Percentiles rank a stretch among this genome's conserved stretches.
These are phyloP conservation scores for Boletus austroedulis DNA, from an alignment of 1,284 basidiomycete genomes.

Conservation along the genomic window DNA sequence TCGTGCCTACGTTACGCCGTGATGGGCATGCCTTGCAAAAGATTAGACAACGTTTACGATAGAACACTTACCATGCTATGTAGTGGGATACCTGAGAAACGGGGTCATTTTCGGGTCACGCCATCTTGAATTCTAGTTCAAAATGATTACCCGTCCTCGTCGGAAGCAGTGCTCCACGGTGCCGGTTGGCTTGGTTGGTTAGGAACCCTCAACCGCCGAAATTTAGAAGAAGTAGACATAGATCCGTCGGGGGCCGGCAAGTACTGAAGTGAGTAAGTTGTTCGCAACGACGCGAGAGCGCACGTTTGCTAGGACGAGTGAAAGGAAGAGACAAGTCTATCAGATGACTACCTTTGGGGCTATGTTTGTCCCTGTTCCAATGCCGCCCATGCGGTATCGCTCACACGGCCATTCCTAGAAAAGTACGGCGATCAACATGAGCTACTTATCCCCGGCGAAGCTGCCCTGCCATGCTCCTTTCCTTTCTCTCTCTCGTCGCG, in stretches of 20 bases:
- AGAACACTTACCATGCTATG: background rate
- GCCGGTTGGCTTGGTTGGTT: background rate
- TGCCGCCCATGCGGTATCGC: background rate
- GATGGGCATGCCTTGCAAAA: background rate
- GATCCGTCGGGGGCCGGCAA: background rate
- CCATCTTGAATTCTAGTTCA: too few species aligned
- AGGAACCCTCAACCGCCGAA: background rate
- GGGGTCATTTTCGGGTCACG: too few species aligned
- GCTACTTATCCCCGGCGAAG: background rate
- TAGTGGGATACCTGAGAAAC: too few species aligned
- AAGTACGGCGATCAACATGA: background rate
- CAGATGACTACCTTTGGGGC: background rate
- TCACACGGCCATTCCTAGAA: background rate
- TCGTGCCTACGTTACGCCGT: background rate
- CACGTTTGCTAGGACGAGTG: constrained; percentile 7
- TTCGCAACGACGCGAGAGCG: background rate
- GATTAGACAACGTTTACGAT: background rate
- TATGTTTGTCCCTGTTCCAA: background rate
- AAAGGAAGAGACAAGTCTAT: background rate
- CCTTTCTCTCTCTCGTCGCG: constrained; percentile 18
- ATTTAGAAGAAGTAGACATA: too few species aligned
- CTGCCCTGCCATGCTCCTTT: constrained; percentile 16
- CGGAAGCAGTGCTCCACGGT: background rate
- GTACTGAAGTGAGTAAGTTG: background rate
- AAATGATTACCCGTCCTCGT: background rate